A percentile compares a stretch with the other conserved stretches of the same genome.
phyloP scores from a whole-genome alignment of 148 eudicot genomes.

The Spergularia bocconei region DNA sequence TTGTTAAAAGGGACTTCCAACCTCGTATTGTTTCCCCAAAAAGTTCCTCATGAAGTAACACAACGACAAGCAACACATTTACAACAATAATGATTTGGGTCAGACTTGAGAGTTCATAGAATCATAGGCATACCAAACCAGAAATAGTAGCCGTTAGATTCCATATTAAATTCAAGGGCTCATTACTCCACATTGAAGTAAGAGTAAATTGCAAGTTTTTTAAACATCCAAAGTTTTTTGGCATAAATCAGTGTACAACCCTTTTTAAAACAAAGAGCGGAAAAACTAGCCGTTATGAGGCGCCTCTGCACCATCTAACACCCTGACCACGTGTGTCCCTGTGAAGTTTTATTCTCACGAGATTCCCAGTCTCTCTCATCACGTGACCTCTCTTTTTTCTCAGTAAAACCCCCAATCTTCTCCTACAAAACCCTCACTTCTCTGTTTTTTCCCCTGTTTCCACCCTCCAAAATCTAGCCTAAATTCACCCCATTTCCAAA shows the following conservation, averaged over 20 bases:
- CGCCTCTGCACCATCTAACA: constrained; percentile 19
- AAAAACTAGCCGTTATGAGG: constrained; percentile 26
- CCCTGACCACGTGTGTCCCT: constrained; percentile 17
- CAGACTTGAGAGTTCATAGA: not conserved
- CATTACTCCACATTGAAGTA: constrained; percentile 11
- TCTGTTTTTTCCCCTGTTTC: constrained; percentile 20
- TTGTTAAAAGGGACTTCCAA: not conserved
- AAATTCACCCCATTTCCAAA: not conserved
- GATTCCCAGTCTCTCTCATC: constrained; percentile 17
- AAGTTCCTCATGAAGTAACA: not conserved
- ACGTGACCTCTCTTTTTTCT: constrained; percentile 8
- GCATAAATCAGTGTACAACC: not conserved
- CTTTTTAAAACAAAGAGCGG: not conserved
- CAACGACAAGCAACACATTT: not conserved
- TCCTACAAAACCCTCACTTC: constrained; percentile 5
- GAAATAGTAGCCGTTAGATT: constrained; percentile 17
- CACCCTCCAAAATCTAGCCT: not conserved
- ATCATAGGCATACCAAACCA: not conserved
- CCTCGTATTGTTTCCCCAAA: constrained; percentile 31
- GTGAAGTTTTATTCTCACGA: not conserved
- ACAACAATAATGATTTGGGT: constrained; percentile 13
- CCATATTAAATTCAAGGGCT: not conserved
- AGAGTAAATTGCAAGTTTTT: not conserved
- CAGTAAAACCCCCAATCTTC: not conserved
- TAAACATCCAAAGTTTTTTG: not conserved